Conservation (phyloP, 768 basidiomycete species). For the Hydnomerulius pinastri region DNA sequence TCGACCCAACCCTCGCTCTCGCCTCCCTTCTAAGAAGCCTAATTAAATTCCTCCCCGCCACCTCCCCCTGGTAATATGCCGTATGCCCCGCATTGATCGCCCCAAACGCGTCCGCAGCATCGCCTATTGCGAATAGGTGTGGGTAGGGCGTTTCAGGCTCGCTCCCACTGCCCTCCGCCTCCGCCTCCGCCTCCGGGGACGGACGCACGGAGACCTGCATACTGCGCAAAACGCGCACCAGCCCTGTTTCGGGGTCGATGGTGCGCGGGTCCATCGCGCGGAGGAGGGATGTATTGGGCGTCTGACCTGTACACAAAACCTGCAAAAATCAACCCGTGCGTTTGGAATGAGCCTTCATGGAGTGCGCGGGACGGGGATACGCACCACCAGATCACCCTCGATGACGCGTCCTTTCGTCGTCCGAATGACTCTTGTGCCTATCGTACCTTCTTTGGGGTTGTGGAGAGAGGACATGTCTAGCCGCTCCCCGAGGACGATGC, state of each 20-base stretch:
- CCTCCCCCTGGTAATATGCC: conserved; percentile 51
- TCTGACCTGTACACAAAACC: conserved; percentile 65
- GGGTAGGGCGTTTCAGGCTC: conserved; percentile 40
- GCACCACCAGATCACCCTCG: conserved; percentile 53
- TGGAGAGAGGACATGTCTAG: conserved; percentile 45
- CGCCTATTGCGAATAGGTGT: conserved; percentile 63
- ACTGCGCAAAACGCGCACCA: conserved; percentile 49
- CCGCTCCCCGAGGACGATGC: conserved; percentile 55
- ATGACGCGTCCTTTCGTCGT: conserved; percentile 54
- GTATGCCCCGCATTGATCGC: conserved; percentile 62
- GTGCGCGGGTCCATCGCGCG: conserved; percentile 41
- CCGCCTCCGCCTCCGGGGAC: not conserved
- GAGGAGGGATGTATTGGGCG: conserved; percentile 54
- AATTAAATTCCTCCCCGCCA: conserved; percentile 58
- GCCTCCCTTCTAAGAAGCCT: conserved; percentile 39
- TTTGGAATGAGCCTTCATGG: no score
- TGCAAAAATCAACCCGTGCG: no score
- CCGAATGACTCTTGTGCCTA: conserved; percentile 35
- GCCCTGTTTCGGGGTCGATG: conserved; percentile 39
- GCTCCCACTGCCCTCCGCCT: not conserved
- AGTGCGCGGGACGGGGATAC: no score
- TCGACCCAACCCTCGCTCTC: not conserved
- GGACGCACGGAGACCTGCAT: conserved; percentile 44
- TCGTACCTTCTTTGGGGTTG: conserved; percentile 1
- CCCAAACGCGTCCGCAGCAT: conserved; percentile 64